phyloP scores from a whole-genome alignment of 2,329 filamentous ascomycete species.

The Xylariaceae sp. region DNA sequence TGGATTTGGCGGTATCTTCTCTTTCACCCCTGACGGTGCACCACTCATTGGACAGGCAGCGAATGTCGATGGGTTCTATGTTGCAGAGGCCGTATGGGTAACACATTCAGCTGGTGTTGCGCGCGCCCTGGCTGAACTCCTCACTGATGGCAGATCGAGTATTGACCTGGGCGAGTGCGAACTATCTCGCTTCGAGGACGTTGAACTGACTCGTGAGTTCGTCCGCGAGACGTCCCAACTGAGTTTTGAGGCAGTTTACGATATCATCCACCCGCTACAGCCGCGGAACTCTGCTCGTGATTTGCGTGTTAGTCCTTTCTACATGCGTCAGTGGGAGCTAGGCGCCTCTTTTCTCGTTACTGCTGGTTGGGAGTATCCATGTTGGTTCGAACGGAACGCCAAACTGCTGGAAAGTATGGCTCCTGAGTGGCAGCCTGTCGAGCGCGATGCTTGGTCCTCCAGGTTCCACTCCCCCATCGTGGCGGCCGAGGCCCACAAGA shows the following conservation, averaged over 20 bases:
- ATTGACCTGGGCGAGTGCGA: conserved; percentile 20
- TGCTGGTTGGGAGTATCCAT: conserved; percentile 16
- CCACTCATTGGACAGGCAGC: conserved; percentile 17
- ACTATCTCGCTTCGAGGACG: conserved; percentile 18
- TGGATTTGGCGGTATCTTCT: conserved; percentile 20
- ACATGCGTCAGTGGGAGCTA: conserved; percentile 18
- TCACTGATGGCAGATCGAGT: conserved; percentile 17
- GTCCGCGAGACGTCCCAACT: conserved; percentile 17
- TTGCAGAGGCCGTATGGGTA: conserved; percentile 21
- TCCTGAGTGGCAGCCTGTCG: conserved; percentile 14
- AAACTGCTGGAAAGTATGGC: conserved; percentile 13
- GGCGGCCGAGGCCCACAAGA: conserved; percentile 19
- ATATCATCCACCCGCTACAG: conserved; percentile 20
- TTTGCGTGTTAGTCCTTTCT: conserved; percentile 16
- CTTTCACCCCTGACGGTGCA: conserved; percentile 18
- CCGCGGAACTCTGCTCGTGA: conserved; percentile 16
- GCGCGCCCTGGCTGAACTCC: conserved; percentile 17
- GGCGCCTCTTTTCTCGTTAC: conserved; percentile 19
- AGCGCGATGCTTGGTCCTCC: conserved; percentile 17
- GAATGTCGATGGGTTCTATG: conserved; percentile 20
- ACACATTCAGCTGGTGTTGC: conserved; percentile 20
- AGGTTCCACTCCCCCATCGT: conserved; percentile 19
- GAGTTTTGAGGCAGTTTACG: conserved; percentile 20
- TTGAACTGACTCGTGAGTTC: conserved; percentile 15
- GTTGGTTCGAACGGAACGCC: conserved; percentile 18